Percentiles rank a stretch among this genome's conserved stretches.
Conservation (phyloP, 352 stramenopile genomes). For the Pythium periplocum region DNA sequence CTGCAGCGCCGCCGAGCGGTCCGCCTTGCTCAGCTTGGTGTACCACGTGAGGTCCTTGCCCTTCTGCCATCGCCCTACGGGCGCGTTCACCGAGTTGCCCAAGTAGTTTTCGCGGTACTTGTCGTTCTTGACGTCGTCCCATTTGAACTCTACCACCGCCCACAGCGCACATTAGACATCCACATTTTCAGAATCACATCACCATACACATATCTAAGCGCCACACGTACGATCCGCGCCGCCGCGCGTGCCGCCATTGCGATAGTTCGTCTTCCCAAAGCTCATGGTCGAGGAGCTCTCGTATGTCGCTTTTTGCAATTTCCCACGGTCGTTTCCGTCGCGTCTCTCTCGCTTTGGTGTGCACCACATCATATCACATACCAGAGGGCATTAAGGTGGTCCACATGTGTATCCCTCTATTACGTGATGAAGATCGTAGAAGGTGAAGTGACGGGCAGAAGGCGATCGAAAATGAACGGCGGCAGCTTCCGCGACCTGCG, state of each 20-base stretch:
- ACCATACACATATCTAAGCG: constrained; percentile 1
- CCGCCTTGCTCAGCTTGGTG: constrained; percentile 58
- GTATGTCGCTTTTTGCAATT: not conserved
- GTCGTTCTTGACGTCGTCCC: constrained; percentile 92
- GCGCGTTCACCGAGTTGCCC: constrained; percentile 81
- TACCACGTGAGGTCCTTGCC: constrained; percentile 90
- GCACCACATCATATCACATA: constrained; percentile 5
- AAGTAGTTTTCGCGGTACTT: constrained; percentile 92
- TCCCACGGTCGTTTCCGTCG: too few species aligned
- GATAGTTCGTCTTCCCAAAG: constrained; percentile 85
- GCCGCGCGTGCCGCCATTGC: constrained; percentile 78
- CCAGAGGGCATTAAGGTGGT: not conserved
- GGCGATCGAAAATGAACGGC: constrained; percentile 20
- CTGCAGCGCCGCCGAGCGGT: constrained; percentile 45
- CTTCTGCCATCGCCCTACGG: constrained; percentile 88
- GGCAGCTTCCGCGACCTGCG: constrained; percentile 29
- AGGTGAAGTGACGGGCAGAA: not conserved
- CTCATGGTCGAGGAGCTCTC: constrained; percentile 36
- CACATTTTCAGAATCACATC: not conserved
- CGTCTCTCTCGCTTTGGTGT: constrained; percentile 1
- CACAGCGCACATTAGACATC: too few species aligned
- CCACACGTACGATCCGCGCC: constrained; percentile 74
- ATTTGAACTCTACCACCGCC: constrained; percentile 79
- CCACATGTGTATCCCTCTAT: too few species aligned
- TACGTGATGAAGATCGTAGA: too few species aligned